These are phyloP conservation scores for Irpex rosettiformis DNA, from an alignment of 1,284 basidiomycete species.

Conservation along the genomic window DNA sequence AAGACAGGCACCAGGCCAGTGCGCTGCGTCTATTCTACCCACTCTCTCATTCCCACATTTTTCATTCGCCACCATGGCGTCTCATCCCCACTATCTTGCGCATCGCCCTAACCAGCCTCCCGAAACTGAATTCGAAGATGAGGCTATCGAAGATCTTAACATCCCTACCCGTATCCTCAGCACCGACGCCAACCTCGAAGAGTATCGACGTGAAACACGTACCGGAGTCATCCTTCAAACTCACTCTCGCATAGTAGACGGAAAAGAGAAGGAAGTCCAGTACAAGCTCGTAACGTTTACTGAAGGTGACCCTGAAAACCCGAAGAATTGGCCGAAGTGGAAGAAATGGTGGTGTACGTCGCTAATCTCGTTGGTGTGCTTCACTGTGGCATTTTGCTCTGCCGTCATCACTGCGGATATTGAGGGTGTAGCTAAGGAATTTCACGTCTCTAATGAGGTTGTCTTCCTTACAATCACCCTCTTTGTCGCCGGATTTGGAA, in stretches of 20 bases:
- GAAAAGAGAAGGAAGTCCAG: constrained; percentile 4
- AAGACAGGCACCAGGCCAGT: not conserved
- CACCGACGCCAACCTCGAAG: constrained; percentile 14
- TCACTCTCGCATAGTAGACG: not conserved
- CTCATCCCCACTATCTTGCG: not conserved
- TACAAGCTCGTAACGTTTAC: constrained; percentile 31
- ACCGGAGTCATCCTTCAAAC: constrained; percentile 8
- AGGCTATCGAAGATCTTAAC: constrained; percentile 8
- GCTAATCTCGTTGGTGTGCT: constrained; percentile 9
- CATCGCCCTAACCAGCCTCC: not conserved
- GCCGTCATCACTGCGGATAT: constrained; percentile 44
- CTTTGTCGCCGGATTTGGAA: constrained; percentile 27
- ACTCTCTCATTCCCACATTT: not conserved
- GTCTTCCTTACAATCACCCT: constrained; percentile 12
- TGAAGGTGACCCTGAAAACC: constrained; percentile 31
- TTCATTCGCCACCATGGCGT: not conserved
- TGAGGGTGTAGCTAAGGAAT: constrained; percentile 38
- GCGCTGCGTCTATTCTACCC: not conserved
- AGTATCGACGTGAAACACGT: constrained; percentile 11
- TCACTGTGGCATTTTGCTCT: constrained; percentile 30
- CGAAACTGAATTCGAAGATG: not conserved
- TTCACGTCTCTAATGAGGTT: constrained; percentile 25
- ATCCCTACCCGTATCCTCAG: constrained; percentile 10
- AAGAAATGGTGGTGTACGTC: constrained; percentile 25
- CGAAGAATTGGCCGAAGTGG: constrained; percentile 28